phyloP scores from a whole-genome alignment of 2,329 filamentous ascomycete species.

The Neobulgaria alba region DNA sequence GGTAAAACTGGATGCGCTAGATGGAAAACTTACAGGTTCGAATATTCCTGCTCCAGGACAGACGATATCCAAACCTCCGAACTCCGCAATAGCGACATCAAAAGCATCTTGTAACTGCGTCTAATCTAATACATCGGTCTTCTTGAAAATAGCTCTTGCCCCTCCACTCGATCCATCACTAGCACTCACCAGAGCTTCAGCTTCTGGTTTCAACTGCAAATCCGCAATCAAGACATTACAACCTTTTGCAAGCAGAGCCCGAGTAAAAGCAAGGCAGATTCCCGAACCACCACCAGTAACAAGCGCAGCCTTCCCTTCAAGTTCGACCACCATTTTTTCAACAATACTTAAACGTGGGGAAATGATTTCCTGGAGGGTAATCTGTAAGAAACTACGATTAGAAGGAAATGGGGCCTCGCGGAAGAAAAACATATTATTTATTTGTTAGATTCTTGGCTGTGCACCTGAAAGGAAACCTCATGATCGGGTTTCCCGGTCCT shows the following conservation, averaged over 20 bases:
- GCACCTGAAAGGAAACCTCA: too few relatives aligned
- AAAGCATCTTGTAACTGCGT: conserved; percentile 31
- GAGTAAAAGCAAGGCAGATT: conserved; percentile 36
- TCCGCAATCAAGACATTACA: conserved; percentile 40
- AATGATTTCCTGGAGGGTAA: too few relatives aligned
- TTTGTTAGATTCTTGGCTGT: too few relatives aligned
- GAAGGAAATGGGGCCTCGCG: too few relatives aligned
- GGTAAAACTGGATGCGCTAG: background rate
- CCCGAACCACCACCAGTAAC: conserved; percentile 29
- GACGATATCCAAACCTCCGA: conserved; percentile 30
- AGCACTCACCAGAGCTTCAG: conserved; percentile 30
- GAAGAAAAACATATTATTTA: too few relatives aligned
- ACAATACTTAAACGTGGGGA: too few relatives aligned
- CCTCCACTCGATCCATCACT: conserved; percentile 13
- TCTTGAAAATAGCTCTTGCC: conserved; percentile 32
- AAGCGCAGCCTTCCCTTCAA: conserved; percentile 16
- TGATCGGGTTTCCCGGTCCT: too few relatives aligned
- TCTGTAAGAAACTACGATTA: too few relatives aligned
- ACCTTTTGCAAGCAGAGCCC: conserved; percentile 32
- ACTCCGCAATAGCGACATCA: conserved; percentile 27
- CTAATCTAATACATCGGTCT: conserved; percentile 39
- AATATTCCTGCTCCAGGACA: conserved; percentile 40
- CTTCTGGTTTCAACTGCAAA: conserved; percentile 27
- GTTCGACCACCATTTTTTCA: conserved; percentile 14
- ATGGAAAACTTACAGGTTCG: conserved; percentile 33